Evolutionary conservation across 2,329 filamentous ascomycete species (phyloP).

Genomic region (Aspergillus hiratsukae): DNA sequence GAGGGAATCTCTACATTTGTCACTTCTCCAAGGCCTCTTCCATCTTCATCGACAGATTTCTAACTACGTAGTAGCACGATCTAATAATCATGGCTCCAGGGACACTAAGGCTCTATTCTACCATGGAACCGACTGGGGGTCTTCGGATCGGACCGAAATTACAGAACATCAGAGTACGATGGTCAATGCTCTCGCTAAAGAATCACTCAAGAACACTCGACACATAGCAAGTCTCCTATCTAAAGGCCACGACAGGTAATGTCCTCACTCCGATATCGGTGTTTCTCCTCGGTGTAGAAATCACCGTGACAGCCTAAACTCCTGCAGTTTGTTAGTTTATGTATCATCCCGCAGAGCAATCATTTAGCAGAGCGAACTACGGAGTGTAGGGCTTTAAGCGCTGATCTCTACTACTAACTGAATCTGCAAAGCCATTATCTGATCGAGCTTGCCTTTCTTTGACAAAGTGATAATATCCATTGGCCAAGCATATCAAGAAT

Average conservation of each 20-base stretch:
- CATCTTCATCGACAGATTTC: conserved; percentile 6
- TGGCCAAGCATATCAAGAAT: background rate
- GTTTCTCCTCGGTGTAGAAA: background rate
- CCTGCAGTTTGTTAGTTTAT: background rate
- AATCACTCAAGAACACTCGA: background rate
- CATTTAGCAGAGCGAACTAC: background rate
- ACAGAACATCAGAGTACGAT: background rate
- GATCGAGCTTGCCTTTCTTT: background rate
- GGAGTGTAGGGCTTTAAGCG: background rate
- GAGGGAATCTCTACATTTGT: background rate
- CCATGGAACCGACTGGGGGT: conserved; percentile 13
- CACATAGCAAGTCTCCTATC: background rate
- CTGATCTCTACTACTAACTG: background rate
- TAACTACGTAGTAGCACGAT: conserved; percentile 5
- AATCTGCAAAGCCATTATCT: background rate
- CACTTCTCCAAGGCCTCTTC: background rate
- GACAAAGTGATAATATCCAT: background rate
- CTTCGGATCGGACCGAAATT: conserved; percentile 17
- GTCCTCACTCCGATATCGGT: background rate
- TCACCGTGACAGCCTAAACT: no score
- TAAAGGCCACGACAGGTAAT: background rate
- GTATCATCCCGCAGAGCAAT: background rate
- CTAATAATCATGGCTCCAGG: background rate
- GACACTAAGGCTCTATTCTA: background rate
- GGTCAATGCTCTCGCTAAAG: background rate